Evolutionary conservation across 1,139 yeast genomes (phyloP).

Genomic region (Arxiozyma telluris): DNA sequence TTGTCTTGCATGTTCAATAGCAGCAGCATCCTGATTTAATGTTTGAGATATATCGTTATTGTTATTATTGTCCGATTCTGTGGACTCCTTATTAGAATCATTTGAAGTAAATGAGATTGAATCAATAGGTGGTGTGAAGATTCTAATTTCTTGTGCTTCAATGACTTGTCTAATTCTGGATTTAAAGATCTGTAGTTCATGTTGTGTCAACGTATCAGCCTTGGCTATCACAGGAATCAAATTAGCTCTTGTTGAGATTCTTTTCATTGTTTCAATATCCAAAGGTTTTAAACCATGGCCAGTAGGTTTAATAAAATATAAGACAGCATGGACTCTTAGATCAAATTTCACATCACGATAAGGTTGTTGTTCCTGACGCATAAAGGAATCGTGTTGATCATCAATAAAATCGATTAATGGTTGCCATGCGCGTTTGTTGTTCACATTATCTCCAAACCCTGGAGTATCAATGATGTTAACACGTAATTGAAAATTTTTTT

Average conservation of each 20-base stretch:
- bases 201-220: conserved; percentile 82
- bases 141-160: conserved; percentile 83
- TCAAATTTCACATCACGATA: conserved; percentile 60
- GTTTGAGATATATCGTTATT: not conserved
- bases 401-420: conserved; percentile 90
- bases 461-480: conserved; percentile 93
- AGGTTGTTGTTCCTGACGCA: conserved; percentile 98
- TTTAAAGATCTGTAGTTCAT: conserved; percentile 75
- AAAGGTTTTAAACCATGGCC: conserved; percentile 92
- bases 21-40: conserved; percentile 35
- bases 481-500: conserved; percentile 77
- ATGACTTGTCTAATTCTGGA: conserved; percentile 81
- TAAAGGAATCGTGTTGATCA: conserved; percentile 89
- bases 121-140: conserved; percentile 71
- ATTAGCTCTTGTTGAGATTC: conserved; percentile 79
- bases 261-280: conserved; percentile 89
- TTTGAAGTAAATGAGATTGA: conserved; percentile 14
- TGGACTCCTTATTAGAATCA: not conserved
- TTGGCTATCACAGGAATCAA: conserved; percentile 93
- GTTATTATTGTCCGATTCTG: not conserved
- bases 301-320: conserved; percentile 91
- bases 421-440: conserved; percentile 88
- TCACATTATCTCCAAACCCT: conserved; percentile 94
- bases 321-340: conserved; percentile 88
- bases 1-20: conserved; percentile 73